phyloP scores from a whole-genome alignment of 495 filamentous ascomycete species.

The Daldinia grandis region DNA sequence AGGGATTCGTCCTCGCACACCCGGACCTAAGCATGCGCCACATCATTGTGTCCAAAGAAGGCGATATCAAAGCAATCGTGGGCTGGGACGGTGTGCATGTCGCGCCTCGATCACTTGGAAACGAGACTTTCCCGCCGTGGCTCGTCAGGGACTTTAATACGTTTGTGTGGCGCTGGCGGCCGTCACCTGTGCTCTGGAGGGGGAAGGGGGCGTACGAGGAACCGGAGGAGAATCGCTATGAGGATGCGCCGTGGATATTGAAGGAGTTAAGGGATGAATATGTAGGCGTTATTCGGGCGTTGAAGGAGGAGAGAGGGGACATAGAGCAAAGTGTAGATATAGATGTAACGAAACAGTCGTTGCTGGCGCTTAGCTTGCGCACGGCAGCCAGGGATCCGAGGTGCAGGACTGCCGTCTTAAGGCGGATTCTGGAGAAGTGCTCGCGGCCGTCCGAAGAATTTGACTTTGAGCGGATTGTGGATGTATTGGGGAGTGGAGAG shows the following conservation, averaged over 20 bases:
- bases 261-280: constrained; percentile 35
- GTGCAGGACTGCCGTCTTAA: constrained; percentile 31
- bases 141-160: constrained; percentile 39
- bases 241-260: constrained; percentile 40
- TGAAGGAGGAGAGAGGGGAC: neutral
- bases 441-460: constrained; percentile 32
- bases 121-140: constrained; percentile 39
- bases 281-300: constrained; percentile 6
- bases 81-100: constrained; percentile 35
- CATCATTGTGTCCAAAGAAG: constrained; percentile 35
- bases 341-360: constrained; percentile 38
- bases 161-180: constrained; percentile 33
- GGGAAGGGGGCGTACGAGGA: neutral
- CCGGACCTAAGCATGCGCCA: constrained; percentile 35
- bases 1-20: constrained; percentile 38
- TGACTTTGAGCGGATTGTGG: constrained; percentile 31
- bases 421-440: constrained; percentile 38
- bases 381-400: constrained; percentile 35
- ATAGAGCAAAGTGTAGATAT: neutral
- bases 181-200: constrained; percentile 25
- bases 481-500: constrained; percentile 15
- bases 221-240: constrained; percentile 17
- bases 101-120: constrained; percentile 31
- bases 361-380: constrained; percentile 35
- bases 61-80: constrained; percentile 34